phyloP scores from a whole-genome alignment of 352 stramenopile genomes.

The Pythium volutum region DNA sequence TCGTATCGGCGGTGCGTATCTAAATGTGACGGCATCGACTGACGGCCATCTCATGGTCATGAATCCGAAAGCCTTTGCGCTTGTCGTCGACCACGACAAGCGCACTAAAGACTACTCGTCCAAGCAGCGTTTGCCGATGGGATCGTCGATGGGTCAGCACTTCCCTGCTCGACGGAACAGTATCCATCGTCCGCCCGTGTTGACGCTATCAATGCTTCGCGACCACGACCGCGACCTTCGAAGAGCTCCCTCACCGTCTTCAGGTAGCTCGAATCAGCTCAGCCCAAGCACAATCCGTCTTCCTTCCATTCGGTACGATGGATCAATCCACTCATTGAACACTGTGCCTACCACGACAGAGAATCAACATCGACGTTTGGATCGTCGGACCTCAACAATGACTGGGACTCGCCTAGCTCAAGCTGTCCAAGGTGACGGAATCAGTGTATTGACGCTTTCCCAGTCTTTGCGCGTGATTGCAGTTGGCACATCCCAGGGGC shows the following conservation, averaged over 20 bases:
- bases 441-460: slow-evolving; percentile 19
- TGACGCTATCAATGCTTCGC: slow-evolving; percentile 20
- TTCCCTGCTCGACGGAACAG: slow-evolving; percentile 2
- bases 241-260: not conserved
- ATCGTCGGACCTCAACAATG: slow-evolving; percentile 7
- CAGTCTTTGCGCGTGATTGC: slow-evolving; percentile 3
- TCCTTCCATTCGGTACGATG: slow-evolving; percentile 12
- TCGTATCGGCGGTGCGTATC: not conserved
- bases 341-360: not conserved
- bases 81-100: slow-evolving; percentile 6
- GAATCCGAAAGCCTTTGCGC: slow-evolving; percentile 8
- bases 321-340: slow-evolving; percentile 3
- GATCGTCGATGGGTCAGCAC: not conserved
- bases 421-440: not conserved
- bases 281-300: slow-evolving; percentile 6
- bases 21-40: slow-evolving; percentile 1
- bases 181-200: not conserved
- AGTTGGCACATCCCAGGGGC: not conserved
- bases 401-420: not conserved
- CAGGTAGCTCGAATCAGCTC: not conserved
- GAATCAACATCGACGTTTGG: not conserved
- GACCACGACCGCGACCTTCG: not conserved
- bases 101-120: not conserved
- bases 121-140: not conserved
- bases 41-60: slow-evolving; percentile 19